Evolutionary conservation across 306 rosid genomes (phyloP).

Genomic region (Citrullus mucosospermus): DNA sequence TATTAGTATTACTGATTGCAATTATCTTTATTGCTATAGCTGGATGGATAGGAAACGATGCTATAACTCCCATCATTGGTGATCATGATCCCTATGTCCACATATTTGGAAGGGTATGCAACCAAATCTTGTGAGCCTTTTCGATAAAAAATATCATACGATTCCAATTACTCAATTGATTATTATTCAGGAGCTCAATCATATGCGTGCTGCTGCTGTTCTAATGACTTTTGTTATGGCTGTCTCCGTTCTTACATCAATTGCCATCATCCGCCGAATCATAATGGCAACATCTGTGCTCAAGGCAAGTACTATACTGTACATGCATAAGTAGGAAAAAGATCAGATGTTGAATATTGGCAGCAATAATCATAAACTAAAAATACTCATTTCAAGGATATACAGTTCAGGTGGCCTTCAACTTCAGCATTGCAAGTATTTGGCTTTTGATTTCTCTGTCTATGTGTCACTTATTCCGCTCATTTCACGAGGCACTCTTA

Average conservation of each 20-base stretch:
- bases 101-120: constrained; percentile 74
- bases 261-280: constrained; percentile 84
- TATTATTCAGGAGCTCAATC: constrained; percentile 62
- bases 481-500: background rate
- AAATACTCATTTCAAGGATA: background rate
- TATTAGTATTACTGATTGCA: constrained; percentile 1
- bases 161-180: background rate
- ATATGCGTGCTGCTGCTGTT: constrained; percentile 64
- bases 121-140: constrained; percentile 13
- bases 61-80: constrained; percentile 83
- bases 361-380: background rate
- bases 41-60: constrained; percentile 95
- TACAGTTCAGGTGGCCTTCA: background rate
- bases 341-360: background rate
- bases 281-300: constrained; percentile 98
- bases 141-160: background rate
- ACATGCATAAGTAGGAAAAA: background rate
- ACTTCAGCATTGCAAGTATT: background rate
- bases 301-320: constrained; percentile 46
- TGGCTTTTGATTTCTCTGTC: background rate
- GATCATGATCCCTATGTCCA: constrained; percentile 69
- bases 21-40: constrained; percentile 37
- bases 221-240: constrained; percentile 75
- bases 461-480: background rate
- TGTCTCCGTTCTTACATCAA: constrained; percentile 75